Base-by-base conservation (phyloP, 768 basidiomycete genomes). In the Boletus vinaceobasis region DNA sequence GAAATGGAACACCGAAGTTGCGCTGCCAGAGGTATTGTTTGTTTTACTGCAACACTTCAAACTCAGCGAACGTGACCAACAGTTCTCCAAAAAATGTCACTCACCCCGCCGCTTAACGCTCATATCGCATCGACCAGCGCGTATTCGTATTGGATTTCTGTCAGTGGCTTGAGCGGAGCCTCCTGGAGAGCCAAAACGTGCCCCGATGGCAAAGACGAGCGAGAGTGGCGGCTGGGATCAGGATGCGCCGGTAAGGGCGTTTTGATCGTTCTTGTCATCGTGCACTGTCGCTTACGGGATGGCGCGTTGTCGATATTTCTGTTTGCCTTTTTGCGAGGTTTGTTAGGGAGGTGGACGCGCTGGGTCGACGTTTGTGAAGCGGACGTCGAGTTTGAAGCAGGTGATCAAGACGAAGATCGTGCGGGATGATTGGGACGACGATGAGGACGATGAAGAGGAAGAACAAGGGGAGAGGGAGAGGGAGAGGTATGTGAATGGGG, bases 351-450 rank as follows among this genome's bases (percentile, higher is more conserved):
- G 43, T 42, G 55, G 45, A 36, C 54, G 48, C 10, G 10, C 40
- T 21, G 52, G 46, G 7, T 44, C 53, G 33, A 38, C 42, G 39
- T 32, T 55, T 29, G 36, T 40, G 48, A 53, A 27, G 38, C 42
- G 32, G 48, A 40, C 56, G 7, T 13, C 51, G 32, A 56, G 26
- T 6, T 15, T 39, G 48, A 59, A 50, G 38, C 37, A 33, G 43
- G 29, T 9, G 3, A 11, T 23, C 26, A 60, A 52, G 47, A 29
- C 17, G 26, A 49, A 29, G 43, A 46, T 29, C 29, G 71, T 77
- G 21, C 70, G 68, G 15, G 82, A 85, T 57, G 81, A 83, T 61
- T 86, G 85, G 85, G 85, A 87, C 50, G 71, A 75, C 9, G 78
- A 79, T 2, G 78, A 79, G 0, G 81, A 79, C 1, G 75, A 77